These are phyloP conservation scores for Megacollybia marginata DNA, from an alignment of 768 basidiomycete genomes.

Conservation along the genomic window DNA sequence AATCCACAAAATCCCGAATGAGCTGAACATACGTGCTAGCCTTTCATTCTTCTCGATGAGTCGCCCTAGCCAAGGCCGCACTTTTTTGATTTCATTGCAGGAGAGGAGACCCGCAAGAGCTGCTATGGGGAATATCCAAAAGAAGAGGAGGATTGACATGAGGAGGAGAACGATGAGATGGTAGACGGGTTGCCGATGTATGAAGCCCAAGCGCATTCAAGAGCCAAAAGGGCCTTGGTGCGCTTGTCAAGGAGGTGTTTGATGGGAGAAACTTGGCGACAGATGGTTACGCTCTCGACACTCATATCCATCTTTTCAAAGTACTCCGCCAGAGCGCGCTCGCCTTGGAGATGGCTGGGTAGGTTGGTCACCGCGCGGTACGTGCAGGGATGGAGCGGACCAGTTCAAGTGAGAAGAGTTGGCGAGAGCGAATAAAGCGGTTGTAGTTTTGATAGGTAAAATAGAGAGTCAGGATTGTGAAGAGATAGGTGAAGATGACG, in stretches of 20 bases:
- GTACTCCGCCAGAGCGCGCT: constrained; percentile 83
- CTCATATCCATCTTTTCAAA: constrained; percentile 83
- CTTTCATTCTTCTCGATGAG: constrained; percentile 75
- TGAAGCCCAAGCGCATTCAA: constrained; percentile 82
- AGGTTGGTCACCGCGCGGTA: constrained; percentile 83
- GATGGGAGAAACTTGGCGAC: constrained; percentile 72
- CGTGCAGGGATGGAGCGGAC: constrained; percentile 93
- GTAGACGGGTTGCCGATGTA: constrained; percentile 94
- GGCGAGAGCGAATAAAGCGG: constrained; percentile 82
- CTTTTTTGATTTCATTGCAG: constrained; percentile 89
- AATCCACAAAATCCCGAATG: constrained; percentile 85
- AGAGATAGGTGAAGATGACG: constrained; percentile 89
- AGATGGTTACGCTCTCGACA: constrained; percentile 90
- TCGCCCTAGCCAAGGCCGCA: constrained; percentile 79
- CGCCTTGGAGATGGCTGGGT: constrained; percentile 78
- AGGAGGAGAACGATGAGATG: constrained; percentile 59
- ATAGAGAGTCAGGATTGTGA: constrained; percentile 79
- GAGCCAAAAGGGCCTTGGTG: constrained; percentile 67
- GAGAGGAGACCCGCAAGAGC: constrained; percentile 82
- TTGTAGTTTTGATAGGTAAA: constrained; percentile 87
- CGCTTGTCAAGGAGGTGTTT: constrained; percentile 69
- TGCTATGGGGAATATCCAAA: constrained; percentile 90
- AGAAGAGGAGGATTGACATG: constrained; percentile 73
- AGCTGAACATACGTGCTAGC: constrained; percentile 91
- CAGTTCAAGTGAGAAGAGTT: constrained; percentile 89